phyloP scores from a whole-genome alignment of 768 basidiomycete genomes.

The Infundibulicybe gibba region DNA sequence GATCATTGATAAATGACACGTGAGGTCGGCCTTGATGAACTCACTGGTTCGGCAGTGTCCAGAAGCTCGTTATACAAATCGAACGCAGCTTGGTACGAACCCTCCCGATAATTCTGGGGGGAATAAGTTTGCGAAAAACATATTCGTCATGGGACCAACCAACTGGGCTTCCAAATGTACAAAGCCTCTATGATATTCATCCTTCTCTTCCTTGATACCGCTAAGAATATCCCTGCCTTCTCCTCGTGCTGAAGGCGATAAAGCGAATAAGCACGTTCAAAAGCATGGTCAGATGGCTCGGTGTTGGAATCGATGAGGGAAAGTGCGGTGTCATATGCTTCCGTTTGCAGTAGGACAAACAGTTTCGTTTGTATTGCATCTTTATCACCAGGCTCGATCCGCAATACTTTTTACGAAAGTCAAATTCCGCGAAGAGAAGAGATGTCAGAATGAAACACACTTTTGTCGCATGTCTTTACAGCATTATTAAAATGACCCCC shows the following conservation, averaged over 20 bases:
- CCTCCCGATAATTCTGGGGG: slow-evolving; percentile 71
- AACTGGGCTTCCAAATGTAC: slow-evolving; percentile 86
- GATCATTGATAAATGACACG: not conserved
- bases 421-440: not conserved
- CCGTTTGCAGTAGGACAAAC: slow-evolving; percentile 85
- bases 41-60: slow-evolving; percentile 72
- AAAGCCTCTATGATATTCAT: slow-evolving; percentile 57
- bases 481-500: slow-evolving; percentile 86
- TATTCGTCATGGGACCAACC: slow-evolving; percentile 41
- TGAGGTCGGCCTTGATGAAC: slow-evolving; percentile 15
- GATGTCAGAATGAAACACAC: slow-evolving; percentile 39
- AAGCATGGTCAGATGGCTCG: slow-evolving; percentile 29
- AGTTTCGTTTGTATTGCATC: slow-evolving; percentile 81
- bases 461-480: slow-evolving; percentile 89
- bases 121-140: too few relatives aligned
- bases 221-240: slow-evolving; percentile 58
- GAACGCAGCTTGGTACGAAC: slow-evolving; percentile 68
- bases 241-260: slow-evolving; percentile 79
- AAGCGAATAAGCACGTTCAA: slow-evolving; percentile 80
- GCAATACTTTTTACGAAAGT: slow-evolving; percentile 51
- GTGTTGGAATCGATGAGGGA: slow-evolving; percentile 42
- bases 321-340: slow-evolving; percentile 73
- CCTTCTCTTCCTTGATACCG: slow-evolving; percentile 39
- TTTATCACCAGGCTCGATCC: slow-evolving; percentile 58
- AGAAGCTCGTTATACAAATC: slow-evolving; percentile 80